A percentile compares a stretch with the other conserved stretches of the same genome.
phyloP scores from a whole-genome alignment of 148 eudicot genomes.

The Chenopodium formosanum region DNA sequence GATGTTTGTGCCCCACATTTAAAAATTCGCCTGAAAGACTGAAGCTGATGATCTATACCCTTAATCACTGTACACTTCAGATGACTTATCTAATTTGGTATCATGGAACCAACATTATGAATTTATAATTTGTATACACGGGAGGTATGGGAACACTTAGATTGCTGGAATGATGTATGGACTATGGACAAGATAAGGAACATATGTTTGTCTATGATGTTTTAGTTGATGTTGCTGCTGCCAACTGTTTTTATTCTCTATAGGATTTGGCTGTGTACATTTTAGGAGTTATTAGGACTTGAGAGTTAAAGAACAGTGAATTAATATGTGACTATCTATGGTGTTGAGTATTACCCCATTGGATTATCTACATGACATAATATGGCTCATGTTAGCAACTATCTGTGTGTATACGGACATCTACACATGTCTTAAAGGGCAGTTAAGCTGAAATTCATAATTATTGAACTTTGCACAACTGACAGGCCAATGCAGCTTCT shows the following conservation, averaged over 20 bases:
- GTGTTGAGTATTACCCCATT: background rate
- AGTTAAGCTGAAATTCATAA: background rate
- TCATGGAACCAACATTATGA: background rate
- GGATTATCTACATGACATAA: background rate
- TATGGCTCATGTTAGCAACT: background rate
- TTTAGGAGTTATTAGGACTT: background rate
- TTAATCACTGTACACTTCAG: background rate
- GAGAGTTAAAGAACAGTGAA: background rate
- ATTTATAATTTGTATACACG: too few species aligned
- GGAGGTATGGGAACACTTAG: too few species aligned
- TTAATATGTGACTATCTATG: background rate
- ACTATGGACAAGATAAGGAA: background rate
- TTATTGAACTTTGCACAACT: background rate
- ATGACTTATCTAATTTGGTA: background rate
- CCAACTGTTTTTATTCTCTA: background rate
- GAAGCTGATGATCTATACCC: background rate
- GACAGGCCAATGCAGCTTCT: constrained; percentile 81
- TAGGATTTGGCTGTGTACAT: background rate
- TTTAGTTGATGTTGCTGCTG: background rate
- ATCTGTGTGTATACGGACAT: background rate
- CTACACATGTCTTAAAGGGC: background rate
- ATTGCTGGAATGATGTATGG: background rate
- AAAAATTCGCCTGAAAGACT: background rate
- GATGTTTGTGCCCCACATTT: too few species aligned
- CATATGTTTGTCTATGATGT: background rate